Evolutionary conservation across 805 yeast genomes (phyloP).

Genomic region (Yamadazyma ubonensis): DNA sequence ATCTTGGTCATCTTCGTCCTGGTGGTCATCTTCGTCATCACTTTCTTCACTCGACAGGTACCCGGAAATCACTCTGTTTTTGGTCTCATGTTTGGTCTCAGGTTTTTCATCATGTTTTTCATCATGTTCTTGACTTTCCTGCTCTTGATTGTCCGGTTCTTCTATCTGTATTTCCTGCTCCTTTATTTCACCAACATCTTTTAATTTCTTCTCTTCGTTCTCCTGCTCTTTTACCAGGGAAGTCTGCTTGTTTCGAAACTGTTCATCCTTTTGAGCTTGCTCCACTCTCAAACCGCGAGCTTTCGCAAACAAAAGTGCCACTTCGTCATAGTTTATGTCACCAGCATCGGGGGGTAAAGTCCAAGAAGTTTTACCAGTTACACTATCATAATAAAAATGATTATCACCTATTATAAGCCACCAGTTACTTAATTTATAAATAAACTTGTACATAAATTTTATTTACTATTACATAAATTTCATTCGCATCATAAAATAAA

Average conservation of each 20-base stretch:
- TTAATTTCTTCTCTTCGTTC: neutral
- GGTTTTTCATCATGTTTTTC: slow-evolving; percentile 3
- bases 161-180: slow-evolving; percentile 2
- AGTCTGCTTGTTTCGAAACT: neutral
- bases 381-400: slow-evolving; percentile 15
- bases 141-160: neutral
- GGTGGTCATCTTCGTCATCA: slow-evolving; percentile 1
- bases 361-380: slow-evolving; percentile 9
- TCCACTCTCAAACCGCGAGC: slow-evolving; percentile 14
- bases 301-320: slow-evolving; percentile 13
- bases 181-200: neutral
- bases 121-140: neutral
- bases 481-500: slow-evolving; percentile 9
- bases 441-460: slow-evolving; percentile 14
- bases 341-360: slow-evolving; percentile 11
- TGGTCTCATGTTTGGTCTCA: slow-evolving; percentile 5
- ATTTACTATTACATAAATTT: slow-evolving; percentile 5
- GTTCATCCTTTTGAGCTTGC: neutral
- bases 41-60: too few species aligned
- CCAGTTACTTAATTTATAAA: slow-evolving; percentile 11
- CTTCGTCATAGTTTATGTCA: slow-evolving; percentile 9
- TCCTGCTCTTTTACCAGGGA: too few species aligned
- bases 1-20: neutral
- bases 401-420: slow-evolving; percentile 13
- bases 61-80: too few species aligned